A percentile compares a stretch with the other conserved stretches of the same genome.
Evolutionary conservation across 2,329 filamentous ascomycete species (phyloP).

Genomic region (Colletotrichum sojae): DNA sequence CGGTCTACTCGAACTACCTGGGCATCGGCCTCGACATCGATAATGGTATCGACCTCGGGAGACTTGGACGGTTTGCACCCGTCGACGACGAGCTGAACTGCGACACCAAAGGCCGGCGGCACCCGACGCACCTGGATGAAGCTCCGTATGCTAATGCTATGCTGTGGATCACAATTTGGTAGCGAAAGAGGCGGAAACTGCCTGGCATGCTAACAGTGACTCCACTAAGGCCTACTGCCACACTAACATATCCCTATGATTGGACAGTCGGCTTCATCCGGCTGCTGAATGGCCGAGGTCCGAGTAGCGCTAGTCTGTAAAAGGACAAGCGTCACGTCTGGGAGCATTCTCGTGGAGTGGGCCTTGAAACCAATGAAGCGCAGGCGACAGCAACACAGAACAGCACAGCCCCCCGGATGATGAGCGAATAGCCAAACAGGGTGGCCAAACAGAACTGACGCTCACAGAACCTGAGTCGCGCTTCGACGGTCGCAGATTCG

Average conservation of each 20-base stretch:
- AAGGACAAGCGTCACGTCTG: conserved; percentile 10
- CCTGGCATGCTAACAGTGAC: neutral
- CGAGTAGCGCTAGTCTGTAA: conserved; percentile 17
- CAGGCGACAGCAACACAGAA: neutral
- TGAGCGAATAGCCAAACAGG: conserved; percentile 11
- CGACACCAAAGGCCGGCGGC: neutral
- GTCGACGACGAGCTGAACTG: neutral
- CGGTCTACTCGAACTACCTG: too few relatives aligned
- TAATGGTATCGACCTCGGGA: too few relatives aligned
- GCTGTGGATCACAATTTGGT: conserved; percentile 7
- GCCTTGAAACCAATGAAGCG: conserved; percentile 38
- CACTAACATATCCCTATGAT: conserved; percentile 6
- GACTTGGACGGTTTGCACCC: neutral
- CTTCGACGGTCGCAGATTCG: conserved; percentile 15
- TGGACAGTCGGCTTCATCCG: conserved; percentile 12
- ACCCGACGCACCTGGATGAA: neutral
- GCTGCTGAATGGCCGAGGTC: neutral
- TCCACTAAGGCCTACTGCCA: neutral
- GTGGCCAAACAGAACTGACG: neutral
- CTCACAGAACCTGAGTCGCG: conserved; percentile 11
- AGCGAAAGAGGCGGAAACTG: neutral
- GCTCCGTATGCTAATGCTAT: conserved; percentile 3
- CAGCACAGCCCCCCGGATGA: conserved; percentile 15
- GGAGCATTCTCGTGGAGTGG: conserved; percentile 8
- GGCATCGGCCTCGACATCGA: too few relatives aligned